phyloP scores from a whole-genome alignment of 768 basidiomycete genomes.

The Trametes gibbosa region DNA sequence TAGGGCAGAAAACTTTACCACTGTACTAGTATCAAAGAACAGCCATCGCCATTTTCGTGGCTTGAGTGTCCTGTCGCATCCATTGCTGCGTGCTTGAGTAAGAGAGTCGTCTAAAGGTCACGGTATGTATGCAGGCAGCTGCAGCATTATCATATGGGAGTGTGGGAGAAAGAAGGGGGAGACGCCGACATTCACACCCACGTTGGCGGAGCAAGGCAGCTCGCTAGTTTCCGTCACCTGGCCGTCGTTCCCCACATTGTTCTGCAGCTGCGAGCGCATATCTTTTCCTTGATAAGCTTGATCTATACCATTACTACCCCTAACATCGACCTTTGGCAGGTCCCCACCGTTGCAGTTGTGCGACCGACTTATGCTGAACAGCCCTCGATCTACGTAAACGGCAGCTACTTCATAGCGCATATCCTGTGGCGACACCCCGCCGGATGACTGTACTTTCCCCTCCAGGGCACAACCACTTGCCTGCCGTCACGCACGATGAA shows the following conservation, averaged over 20 bases:
- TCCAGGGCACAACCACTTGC: background rate
- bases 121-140: too few relatives aligned
- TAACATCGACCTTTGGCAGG: too few relatives aligned
- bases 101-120: too few relatives aligned
- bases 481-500: conserved; percentile 21
- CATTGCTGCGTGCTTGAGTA: too few relatives aligned
- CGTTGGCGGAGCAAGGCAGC: conserved; percentile 9
- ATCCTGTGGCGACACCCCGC: conserved; percentile 16
- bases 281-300: background rate
- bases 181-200: conserved; percentile 4
- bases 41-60: too few relatives aligned
- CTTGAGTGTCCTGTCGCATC: too few relatives aligned
- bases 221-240: conserved; percentile 8
- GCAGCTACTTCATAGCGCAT: conserved; percentile 15
- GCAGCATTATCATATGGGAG: too few relatives aligned
- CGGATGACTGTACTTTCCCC: conserved; percentile 13
- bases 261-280: conserved; percentile 3
- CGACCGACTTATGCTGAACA: conserved; percentile 2
- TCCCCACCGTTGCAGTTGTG: too few relatives aligned
- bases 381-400: background rate
- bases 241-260: background rate
- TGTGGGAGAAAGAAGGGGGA: too few relatives aligned
- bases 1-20: too few relatives aligned
- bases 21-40: background rate
- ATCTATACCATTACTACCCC: conserved; percentile 7